phyloP scores from a whole-genome alignment of 1,284 basidiomycete genomes.

The Puccinia brachypodii region DNA sequence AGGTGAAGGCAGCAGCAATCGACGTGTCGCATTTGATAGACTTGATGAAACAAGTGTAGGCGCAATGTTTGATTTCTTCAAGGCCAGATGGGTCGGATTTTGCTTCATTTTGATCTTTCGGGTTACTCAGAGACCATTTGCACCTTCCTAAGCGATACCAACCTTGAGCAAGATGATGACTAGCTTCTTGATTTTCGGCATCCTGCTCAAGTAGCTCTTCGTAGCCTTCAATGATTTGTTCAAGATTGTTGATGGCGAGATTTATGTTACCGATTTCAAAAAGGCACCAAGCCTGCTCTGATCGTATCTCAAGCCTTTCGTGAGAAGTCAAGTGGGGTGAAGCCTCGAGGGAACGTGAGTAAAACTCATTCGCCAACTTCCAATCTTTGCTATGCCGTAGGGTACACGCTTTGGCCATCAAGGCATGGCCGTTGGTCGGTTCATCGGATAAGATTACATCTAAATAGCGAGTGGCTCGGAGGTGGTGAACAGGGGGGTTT shows the following conservation, averaged over 20 bases:
- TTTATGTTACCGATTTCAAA: conserved; percentile 65
- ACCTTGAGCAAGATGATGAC: conserved; percentile 51
- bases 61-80: conserved; percentile 60
- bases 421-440: conserved; percentile 66
- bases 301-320: conserved; percentile 55
- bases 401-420: conserved; percentile 76
- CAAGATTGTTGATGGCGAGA: conserved; percentile 64
- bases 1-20: conserved; percentile 89
- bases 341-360: conserved; percentile 62
- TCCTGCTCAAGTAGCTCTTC: conserved; percentile 53
- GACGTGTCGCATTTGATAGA: conserved; percentile 74
- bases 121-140: conserved; percentile 22
- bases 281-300: conserved; percentile 80
- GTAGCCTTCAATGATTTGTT: conserved; percentile 63
- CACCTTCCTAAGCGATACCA: conserved; percentile 49
- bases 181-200: conserved; percentile 44
- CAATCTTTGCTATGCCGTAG: conserved; percentile 68
- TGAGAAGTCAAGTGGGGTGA: conserved; percentile 52
- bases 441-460: conserved; percentile 69
- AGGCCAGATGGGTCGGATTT: not conserved
- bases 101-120: conserved; percentile 19
- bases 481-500: conserved; percentile 85
- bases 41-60: conserved; percentile 77
- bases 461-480: conserved; percentile 71
- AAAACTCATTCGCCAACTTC: conserved; percentile 68